A percentile compares a stretch with the other conserved stretches of the same genome.
phyloP scores from a whole-genome alignment of 202 grass and related monocot genomes.

The Bolboschoenoplectus hybrid region DNA sequence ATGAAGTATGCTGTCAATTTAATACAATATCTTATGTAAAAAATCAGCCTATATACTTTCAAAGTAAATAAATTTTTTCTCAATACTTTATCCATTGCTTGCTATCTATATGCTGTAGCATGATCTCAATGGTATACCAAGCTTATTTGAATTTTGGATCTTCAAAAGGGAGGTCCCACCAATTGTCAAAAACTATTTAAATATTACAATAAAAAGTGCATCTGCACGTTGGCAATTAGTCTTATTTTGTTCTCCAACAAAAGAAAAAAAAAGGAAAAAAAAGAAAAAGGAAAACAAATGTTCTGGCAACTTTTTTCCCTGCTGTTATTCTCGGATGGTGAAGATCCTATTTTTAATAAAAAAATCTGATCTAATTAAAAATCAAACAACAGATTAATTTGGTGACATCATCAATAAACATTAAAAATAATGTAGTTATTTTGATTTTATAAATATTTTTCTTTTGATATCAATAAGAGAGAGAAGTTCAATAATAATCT shows the following conservation, averaged over 20 bases:
- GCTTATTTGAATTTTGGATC: background rate
- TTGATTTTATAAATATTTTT: too few species aligned
- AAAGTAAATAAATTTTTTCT: background rate
- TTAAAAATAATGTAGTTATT: too few species aligned
- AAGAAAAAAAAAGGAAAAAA: too few species aligned
- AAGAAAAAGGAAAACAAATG: too few species aligned
- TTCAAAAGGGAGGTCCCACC: background rate
- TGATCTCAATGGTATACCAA: background rate
- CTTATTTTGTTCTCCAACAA: background rate
- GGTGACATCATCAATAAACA: too few species aligned
- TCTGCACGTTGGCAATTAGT: background rate
- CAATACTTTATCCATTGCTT: background rate
- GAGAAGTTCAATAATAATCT: too few species aligned
- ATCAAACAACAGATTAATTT: too few species aligned
- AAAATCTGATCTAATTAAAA: background rate
- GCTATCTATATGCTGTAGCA: background rate
- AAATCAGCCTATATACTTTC: background rate
- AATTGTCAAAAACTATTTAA: background rate
- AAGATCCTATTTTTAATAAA: background rate
- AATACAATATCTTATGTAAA: too few species aligned
- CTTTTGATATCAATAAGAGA: too few species aligned
- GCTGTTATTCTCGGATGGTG: background rate
- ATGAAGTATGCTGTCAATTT: too few species aligned
- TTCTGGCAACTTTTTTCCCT: background rate
- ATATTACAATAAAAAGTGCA: constrained; percentile 13